Percentiles rank a stretch among this genome's conserved stretches.
phyloP scores from a whole-genome alignment of 1,139 yeast species.

The Scheffersomyces insectosa region DNA sequence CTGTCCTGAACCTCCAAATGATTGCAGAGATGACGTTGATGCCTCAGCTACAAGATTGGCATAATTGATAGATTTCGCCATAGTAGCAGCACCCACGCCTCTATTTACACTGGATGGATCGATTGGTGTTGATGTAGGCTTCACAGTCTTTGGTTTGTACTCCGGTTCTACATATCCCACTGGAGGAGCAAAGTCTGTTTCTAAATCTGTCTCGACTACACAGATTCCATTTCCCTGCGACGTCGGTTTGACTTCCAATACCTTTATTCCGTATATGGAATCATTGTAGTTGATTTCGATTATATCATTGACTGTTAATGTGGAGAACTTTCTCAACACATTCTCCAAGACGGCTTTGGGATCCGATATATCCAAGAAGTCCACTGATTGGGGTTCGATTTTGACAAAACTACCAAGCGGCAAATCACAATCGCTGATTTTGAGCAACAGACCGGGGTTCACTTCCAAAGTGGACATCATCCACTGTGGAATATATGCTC shows the following conservation, averaged over 20 bases:
- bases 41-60: slow-evolving; percentile 55
- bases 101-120: slow-evolving; percentile 37
- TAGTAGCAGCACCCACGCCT: slow-evolving; percentile 63
- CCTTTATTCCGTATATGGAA: slow-evolving; percentile 74
- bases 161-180: slow-evolving; percentile 96
- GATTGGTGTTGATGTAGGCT: slow-evolving; percentile 27
- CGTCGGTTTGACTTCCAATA: slow-evolving; percentile 87
- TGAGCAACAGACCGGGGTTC: slow-evolving; percentile 77
- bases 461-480: slow-evolving; percentile 80
- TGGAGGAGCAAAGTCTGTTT: slow-evolving; percentile 98
- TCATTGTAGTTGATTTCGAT: slow-evolving; percentile 89
- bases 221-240: slow-evolving; percentile 67
- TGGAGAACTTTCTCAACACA: slow-evolving; percentile 84
- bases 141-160: slow-evolving; percentile 40
- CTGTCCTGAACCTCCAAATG: slow-evolving; percentile 66
- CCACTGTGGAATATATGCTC: slow-evolving; percentile 96
- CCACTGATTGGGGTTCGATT: slow-evolving; percentile 92
- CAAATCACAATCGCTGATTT: slow-evolving; percentile 74
- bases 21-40: slow-evolving; percentile 6
- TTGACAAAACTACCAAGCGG: slow-evolving; percentile 88
- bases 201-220: slow-evolving; percentile 95
- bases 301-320: slow-evolving; percentile 81
- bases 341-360: slow-evolving; percentile 97
- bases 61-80: slow-evolving; percentile 78
- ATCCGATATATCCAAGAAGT: slow-evolving; percentile 88